These are phyloP conservation scores for Phytopythium vexans DNA, from an alignment of 352 stramenopile genomes.

Conservation along the genomic window DNA sequence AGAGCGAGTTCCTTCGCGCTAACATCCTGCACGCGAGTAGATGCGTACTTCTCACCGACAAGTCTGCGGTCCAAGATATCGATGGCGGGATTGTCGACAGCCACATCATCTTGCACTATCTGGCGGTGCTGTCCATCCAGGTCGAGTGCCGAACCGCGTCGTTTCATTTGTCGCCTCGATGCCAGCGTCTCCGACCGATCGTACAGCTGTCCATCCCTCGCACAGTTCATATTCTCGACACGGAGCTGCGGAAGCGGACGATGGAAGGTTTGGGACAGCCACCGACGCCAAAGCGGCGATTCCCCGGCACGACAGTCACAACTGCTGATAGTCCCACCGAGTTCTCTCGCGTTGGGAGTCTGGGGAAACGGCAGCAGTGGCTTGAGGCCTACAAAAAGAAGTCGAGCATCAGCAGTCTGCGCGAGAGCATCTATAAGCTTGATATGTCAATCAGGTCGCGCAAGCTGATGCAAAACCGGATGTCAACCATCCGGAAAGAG, in stretches of 20 bases:
- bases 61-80: constrained; percentile 43
- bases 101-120: constrained; percentile 64
- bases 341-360: too few species aligned
- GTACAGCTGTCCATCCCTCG: constrained; percentile 60
- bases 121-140: constrained; percentile 61
- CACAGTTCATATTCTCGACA: constrained; percentile 71
- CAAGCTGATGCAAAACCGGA: constrained; percentile 35
- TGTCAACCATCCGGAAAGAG: constrained; percentile 34
- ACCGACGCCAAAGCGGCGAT: neutral
- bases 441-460: constrained; percentile 35
- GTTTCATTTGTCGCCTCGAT: constrained; percentile 15
- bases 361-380: neutral
- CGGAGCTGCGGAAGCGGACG: constrained; percentile 51
- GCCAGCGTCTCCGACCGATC: constrained; percentile 49
- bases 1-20: constrained; percentile 46
- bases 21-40: constrained; percentile 50
- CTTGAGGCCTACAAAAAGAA: constrained; percentile 4
- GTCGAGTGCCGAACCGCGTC: constrained; percentile 21
- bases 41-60: constrained; percentile 63
- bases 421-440: constrained; percentile 29
- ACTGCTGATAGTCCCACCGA: too few species aligned
- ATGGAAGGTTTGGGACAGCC: constrained; percentile 3
- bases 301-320: too few species aligned
- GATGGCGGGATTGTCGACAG: constrained; percentile 59
- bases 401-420: neutral